Conservation (phyloP, 345 rosid genomes). For the Lumnitzera racemosa region DNA sequence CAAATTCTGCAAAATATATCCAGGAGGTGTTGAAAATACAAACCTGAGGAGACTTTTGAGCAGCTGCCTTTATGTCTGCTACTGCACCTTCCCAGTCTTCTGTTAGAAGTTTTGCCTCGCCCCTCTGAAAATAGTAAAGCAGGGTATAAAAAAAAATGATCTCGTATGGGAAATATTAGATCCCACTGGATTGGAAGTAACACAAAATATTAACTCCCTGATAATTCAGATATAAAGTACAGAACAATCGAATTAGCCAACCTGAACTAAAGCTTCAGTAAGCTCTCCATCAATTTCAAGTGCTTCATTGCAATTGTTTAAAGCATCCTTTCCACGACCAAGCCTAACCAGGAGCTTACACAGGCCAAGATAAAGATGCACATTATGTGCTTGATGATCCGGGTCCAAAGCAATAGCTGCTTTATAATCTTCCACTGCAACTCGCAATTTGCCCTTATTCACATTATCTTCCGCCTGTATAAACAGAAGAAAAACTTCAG, state of each 20-base stretch:
- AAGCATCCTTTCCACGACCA: conserved; percentile 91
- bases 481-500: conserved; percentile 5
- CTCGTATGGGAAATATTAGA: too few relatives aligned
- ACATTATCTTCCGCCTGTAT: conserved; percentile 90
- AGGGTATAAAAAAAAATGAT: too few relatives aligned
- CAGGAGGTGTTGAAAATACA: conserved; percentile 11
- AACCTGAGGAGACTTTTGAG: conserved; percentile 88
- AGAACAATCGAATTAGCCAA: conserved; percentile 13
- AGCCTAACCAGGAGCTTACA: conserved; percentile 89
- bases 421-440: conserved; percentile 85
- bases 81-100: conserved; percentile 99
- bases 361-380: conserved; percentile 88
- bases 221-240: background rate
- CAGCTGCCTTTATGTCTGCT: conserved; percentile 77
- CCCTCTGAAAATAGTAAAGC: conserved; percentile 41
- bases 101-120: conserved; percentile 84
- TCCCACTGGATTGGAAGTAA: background rate
- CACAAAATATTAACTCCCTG: background rate
- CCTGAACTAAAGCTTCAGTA: conserved; percentile 90
- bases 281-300: conserved; percentile 79
- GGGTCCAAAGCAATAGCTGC: conserved; percentile 87
- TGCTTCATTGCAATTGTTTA: conserved; percentile 73
- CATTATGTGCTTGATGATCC: conserved; percentile 71
- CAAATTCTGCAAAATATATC: background rate
- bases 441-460: conserved; percentile 78